Evolutionary conservation across 2,329 filamentous ascomycete genomes (phyloP).

Genomic region (Ascochyta koolunga): DNA sequence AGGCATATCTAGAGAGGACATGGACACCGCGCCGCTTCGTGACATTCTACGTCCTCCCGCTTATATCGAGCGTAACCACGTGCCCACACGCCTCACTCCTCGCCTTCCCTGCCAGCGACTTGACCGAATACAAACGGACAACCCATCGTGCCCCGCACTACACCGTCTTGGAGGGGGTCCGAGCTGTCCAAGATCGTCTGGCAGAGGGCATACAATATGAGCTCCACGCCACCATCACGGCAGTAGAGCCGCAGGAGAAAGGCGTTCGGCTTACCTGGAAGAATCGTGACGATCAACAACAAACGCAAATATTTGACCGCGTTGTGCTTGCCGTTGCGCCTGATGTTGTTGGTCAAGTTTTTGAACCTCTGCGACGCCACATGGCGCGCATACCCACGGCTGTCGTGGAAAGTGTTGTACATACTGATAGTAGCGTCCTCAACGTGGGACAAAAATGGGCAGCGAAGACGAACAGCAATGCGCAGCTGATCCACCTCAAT

Average conservation of each 20-base stretch:
- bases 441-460: not conserved
- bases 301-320: conserved; percentile 54
- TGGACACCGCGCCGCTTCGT: conserved; percentile 56
- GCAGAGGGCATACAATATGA: conserved; percentile 51
- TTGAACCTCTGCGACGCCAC: conserved; percentile 48
- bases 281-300: conserved; percentile 9
- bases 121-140: conserved; percentile 58
- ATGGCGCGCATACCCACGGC: conserved; percentile 57
- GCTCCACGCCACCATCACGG: conserved; percentile 49
- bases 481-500: conserved; percentile 41
- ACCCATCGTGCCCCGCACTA: conserved; percentile 59
- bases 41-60: conserved; percentile 59
- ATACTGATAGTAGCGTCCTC: conserved; percentile 43
- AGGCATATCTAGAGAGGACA: conserved; percentile 59
- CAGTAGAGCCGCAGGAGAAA: conserved; percentile 39
- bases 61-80: conserved; percentile 62
- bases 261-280: conserved; percentile 48
- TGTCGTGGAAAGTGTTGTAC: conserved; percentile 57
- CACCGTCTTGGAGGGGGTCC: conserved; percentile 58
- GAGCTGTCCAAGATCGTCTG: conserved; percentile 57
- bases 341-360: conserved; percentile 58
- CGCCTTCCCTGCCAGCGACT: conserved; percentile 60
- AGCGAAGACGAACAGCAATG: not conserved
- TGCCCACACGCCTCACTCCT: conserved; percentile 60
- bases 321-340: conserved; percentile 63